Evolutionary conservation across 1,284 basidiomycete species (phyloP).

Genomic region (Pseudozyma thailandica): DNA sequence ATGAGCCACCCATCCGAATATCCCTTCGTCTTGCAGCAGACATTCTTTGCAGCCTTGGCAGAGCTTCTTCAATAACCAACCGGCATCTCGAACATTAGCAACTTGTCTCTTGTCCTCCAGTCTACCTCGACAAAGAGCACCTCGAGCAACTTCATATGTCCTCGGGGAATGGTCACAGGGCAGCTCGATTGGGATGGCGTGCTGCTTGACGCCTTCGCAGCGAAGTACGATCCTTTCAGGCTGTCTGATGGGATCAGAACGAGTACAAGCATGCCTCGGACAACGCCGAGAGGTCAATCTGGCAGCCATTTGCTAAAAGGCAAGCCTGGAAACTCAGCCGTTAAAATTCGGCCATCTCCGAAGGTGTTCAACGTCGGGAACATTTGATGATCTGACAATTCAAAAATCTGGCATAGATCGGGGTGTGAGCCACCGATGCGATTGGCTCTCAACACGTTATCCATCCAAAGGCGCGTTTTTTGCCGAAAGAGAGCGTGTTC

Average conservation of each 20-base stretch:
- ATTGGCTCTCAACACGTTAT: conserved; percentile 21
- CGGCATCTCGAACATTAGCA: not conserved
- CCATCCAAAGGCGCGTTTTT: conserved; percentile 5
- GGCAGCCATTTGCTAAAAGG: not conserved
- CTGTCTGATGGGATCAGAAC: too few relatives aligned
- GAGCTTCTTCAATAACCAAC: not conserved
- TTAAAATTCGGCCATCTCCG: conserved; percentile 20
- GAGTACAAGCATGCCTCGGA: conserved; percentile 6
- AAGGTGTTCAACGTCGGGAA: not conserved
- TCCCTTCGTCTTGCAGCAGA: not conserved
- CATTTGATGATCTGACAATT: conserved; percentile 1
- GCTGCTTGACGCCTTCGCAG: too few relatives aligned
- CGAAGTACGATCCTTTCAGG: too few relatives aligned
- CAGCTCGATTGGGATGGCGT: too few relatives aligned
- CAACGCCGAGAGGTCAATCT: conserved; percentile 14
- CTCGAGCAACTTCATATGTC: too few relatives aligned
- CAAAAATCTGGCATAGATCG: not conserved
- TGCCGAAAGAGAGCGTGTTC: conserved; percentile 6
- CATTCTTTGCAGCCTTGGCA: too few relatives aligned
- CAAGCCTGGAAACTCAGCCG: conserved; percentile 21
- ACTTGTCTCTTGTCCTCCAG: too few relatives aligned
- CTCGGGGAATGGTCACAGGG: too few relatives aligned
- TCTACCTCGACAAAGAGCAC: too few relatives aligned
- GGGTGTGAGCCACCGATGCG: not conserved
- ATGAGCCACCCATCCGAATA: not conserved